A percentile compares a stretch with the other conserved stretches of the same genome.
Evolutionary conservation across 2,329 filamentous ascomycete species (phyloP).

Genomic region (Aspergillus pseudoviridinutans): DNA sequence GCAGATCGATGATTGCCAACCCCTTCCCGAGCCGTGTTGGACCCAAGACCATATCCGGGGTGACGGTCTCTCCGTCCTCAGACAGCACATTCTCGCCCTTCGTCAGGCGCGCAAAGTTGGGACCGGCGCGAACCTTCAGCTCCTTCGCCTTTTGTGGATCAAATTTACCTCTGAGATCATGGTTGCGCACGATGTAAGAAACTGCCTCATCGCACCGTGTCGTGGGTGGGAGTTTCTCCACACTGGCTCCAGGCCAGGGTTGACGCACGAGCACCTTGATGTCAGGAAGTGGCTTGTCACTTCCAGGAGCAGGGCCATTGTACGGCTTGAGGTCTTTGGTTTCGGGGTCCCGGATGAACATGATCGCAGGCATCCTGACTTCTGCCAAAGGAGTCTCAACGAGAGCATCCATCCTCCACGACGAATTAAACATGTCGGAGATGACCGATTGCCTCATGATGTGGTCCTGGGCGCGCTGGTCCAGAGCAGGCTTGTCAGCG

Average conservation of each 20-base stretch:
- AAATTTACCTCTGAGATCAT: slow-evolving; percentile 77
- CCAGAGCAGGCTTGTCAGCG: slow-evolving; percentile 6
- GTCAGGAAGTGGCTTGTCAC: slow-evolving; percentile 51
- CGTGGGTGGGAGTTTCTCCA: slow-evolving; percentile 65
- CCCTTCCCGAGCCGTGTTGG: slow-evolving; percentile 64
- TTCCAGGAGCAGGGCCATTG: slow-evolving; percentile 61
- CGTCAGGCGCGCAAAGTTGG: slow-evolving; percentile 58
- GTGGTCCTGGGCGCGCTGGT: slow-evolving; percentile 38
- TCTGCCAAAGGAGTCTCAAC: slow-evolving; percentile 62
- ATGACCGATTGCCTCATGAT: slow-evolving; percentile 60
- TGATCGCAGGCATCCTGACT: slow-evolving; percentile 62
- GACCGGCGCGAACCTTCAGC: slow-evolving; percentile 60
- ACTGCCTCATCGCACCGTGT: slow-evolving; percentile 64
- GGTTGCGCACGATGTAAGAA: slow-evolving; percentile 80
- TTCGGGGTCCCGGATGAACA: slow-evolving; percentile 63
- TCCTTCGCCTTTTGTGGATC: slow-evolving; percentile 59
- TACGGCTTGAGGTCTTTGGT: slow-evolving; percentile 67
- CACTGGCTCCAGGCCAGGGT: slow-evolving; percentile 71
- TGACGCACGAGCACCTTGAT: slow-evolving; percentile 68
- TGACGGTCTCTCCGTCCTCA: slow-evolving; percentile 65
- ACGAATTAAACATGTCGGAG: slow-evolving; percentile 73
- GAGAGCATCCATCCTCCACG: slow-evolving; percentile 69
- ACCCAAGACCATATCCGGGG: slow-evolving; percentile 81
- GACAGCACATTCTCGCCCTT: slow-evolving; percentile 61
- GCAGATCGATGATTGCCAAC: slow-evolving; percentile 76